Evolutionary conservation across 108 stramenopile species (phyloP).

Genomic region (Skeletonema tropicum): DNA sequence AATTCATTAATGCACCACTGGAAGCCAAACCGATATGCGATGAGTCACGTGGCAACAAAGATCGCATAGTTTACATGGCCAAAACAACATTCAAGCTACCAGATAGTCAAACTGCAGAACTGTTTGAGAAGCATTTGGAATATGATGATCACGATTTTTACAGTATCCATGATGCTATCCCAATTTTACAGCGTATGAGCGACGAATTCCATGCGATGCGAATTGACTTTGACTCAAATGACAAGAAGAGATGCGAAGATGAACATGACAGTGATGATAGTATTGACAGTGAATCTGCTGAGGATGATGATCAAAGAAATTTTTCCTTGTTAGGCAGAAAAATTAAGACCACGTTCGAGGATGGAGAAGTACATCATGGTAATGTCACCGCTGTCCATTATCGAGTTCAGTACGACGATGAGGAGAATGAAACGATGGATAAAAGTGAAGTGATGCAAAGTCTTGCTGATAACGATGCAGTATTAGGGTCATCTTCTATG

Average conservation of each 20-base stretch:
- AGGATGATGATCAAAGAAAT: not conserved
- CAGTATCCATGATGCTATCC: constrained; percentile 35
- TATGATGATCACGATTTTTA: constrained; percentile 16
- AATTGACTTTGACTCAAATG: not conserved
- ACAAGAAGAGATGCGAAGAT: not conserved
- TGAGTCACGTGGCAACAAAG: constrained; percentile 24
- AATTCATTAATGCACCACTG: not conserved
- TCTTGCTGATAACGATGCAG: constrained; percentile 14
- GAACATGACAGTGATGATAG: not conserved
- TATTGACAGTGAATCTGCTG: not conserved
- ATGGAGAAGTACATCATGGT: constrained; percentile 30
- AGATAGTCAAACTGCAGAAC: constrained; percentile 5
- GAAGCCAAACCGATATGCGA: not conserved
- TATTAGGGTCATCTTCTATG: not conserved
- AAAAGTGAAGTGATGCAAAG: constrained; percentile 24
- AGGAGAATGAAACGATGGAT: constrained; percentile 27
- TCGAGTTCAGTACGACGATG: constrained; percentile 32
- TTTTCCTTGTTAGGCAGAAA: constrained; percentile 14
- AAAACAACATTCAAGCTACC: constrained; percentile 12
- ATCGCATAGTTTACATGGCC: constrained; percentile 1
- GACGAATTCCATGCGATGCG: not conserved
- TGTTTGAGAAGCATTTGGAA: constrained; percentile 4
- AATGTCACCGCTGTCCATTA: constrained; percentile 23
- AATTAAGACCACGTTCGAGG: constrained; percentile 32
- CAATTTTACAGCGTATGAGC: not conserved